Evolutionary conservation across 2,329 filamentous ascomycete genomes (phyloP), one percentile per base, ranked within the genome.

Genomic region (Sphaceloma murrayae): DNA sequence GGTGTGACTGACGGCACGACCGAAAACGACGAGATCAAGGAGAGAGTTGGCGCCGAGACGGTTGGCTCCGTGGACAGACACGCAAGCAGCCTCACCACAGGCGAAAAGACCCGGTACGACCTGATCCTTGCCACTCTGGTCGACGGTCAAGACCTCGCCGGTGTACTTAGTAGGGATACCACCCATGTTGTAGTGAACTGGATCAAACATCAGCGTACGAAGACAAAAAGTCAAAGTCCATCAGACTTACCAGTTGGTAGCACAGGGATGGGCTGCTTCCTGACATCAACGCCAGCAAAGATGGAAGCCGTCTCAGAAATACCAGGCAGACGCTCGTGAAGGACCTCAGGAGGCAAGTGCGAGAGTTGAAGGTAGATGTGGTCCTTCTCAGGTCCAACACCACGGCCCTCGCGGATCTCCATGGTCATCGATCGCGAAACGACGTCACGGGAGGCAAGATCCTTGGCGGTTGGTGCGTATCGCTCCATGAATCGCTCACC

Each of bases 111-210:
- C 89, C 47, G 86, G 87, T 16, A 98, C 91, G 55, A 94, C 77
- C 74, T 94, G 77, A 70, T 96, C 91, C 47, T 94, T 78, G 54
- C 91, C 91, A 50, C 77, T 65, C 61, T 84, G 81, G 56, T 95
- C 86, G 43, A 94, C 72, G 13, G 86, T 93, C 55, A 98, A 68
- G 49, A 96, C 91, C 70, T 98, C 87, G 66, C 91, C 89, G 51
- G 86, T 95, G 75, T 94, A 96, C 61, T 85, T 86, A 54, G 91
- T 96, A 43, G 89, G 89, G 56, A 98, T 95, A 75, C 91, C 89
- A 67, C 89, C 89, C 91, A 96, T 98, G 77, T 95, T 95, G 77
- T 98, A 98, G 75, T 98, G 88, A 54, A 95, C 89, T n/a, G n/a
- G n/a, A n/a, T n/a, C n/a, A n/a, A n/a, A n/a, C n/a, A n/a, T n/a